Base-by-base conservation (phyloP, 225 moss, liverwort and hornwort genomes). In the Asterella californica region DNA sequence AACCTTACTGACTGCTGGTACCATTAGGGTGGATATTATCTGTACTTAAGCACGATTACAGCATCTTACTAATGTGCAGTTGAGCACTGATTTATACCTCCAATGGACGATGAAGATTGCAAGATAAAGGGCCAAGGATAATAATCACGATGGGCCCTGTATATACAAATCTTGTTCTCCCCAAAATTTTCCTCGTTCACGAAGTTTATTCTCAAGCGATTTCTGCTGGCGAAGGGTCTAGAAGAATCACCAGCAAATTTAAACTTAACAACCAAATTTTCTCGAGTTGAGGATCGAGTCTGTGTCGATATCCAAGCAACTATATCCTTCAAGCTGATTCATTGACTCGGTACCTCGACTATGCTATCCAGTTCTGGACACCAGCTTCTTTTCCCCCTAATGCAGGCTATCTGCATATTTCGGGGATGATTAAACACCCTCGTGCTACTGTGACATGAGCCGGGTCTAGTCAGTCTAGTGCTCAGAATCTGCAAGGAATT, bases 281-380 rank as follows among this genome's bases (percentile, higher is more conserved):
- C 10, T 57, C 57, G 17, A 57, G 24, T 19, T 24, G 57, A 19
- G 57, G 57, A 57, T 57, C 18, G 17, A 24, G 17, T 54, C 4
- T 57, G 18, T 19, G 24, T 57, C 21, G 24, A 21, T 57, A 57
- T 57, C 17, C 42, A 42, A 7, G 42, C 42, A 42, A 57, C 57
- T 57, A 42, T 42, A 7, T 7, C 42, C 42, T 42, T 42, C n/a
- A n/a, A 42, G 42, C 7, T 57, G 15, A 57, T 30, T 70, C 21
- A 70, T 70, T 70, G 69, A 70, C 69, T 70, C 24, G 69, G 69
- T 22, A 70, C 69, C 69, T 70, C 69, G 32, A 70, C 69, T 9
- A 70, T 70, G 69, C 69, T 70, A 70, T 70, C 69, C 14, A 70
- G 42, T 33, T 37, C 37, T 38, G 69, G 69, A 70, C 69, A 37